phyloP scores from a whole-genome alignment of 2,329 filamentous ascomycete genomes.

The Nothopassalora personata region DNA sequence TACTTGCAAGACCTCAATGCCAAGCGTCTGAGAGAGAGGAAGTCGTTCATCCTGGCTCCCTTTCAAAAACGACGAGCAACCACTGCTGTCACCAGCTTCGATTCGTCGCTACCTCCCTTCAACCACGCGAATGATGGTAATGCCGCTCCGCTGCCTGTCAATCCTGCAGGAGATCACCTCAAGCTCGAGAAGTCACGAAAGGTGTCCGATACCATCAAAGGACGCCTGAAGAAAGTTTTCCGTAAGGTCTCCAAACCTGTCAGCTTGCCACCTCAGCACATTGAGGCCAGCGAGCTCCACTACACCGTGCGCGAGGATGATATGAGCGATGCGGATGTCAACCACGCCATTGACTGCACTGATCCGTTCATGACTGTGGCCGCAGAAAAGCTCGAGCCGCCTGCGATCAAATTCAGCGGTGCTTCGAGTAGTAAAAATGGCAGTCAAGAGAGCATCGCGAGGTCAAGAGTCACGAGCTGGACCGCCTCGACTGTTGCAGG shows the following conservation, averaged over 20 bases:
- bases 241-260: slow-evolving; percentile 36
- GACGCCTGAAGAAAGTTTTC: slow-evolving; percentile 57
- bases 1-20: slow-evolving; percentile 40
- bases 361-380: slow-evolving; percentile 20
- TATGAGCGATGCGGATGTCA: slow-evolving; percentile 9
- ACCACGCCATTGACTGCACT: slow-evolving; percentile 5
- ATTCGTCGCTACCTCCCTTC: slow-evolving; percentile 25
- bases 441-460: slow-evolving; percentile 44
- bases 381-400: slow-evolving; percentile 3
- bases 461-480: slow-evolving; percentile 69
- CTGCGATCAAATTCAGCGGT: background rate
- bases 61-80: slow-evolving; percentile 38
- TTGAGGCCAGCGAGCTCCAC: slow-evolving; percentile 37
- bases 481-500: slow-evolving; percentile 57
- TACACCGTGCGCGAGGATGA: slow-evolving; percentile 17
- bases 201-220: slow-evolving; percentile 57
- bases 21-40: slow-evolving; percentile 37
- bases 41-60: slow-evolving; percentile 41
- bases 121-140: slow-evolving; percentile 24
- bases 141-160: slow-evolving; percentile 7
- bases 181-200: slow-evolving; percentile 46
- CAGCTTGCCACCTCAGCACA: slow-evolving; percentile 46
- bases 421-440: slow-evolving; percentile 42
- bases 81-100: slow-evolving; percentile 16
- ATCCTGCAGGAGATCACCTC: background rate